Conservation (phyloP, 495 filamentous ascomycete species). For the Oleoguttula mirabilis region DNA sequence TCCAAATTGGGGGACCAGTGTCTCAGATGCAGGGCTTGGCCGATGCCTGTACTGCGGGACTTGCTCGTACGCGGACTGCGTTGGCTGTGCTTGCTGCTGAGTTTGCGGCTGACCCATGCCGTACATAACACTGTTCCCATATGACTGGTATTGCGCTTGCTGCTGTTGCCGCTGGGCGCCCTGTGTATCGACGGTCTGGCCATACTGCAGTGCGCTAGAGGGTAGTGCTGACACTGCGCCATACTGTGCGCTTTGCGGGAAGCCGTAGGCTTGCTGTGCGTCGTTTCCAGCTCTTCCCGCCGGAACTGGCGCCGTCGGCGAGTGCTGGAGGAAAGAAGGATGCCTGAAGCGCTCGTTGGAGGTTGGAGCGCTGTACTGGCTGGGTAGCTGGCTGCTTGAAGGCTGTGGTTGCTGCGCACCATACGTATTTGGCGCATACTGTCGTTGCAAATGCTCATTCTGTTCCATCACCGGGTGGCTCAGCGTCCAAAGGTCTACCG, state of each 20-base stretch:
- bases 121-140: constrained; percentile 64
- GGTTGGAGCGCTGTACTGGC: constrained; percentile 23
- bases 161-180: constrained; percentile 23
- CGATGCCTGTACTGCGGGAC: constrained; percentile 67
- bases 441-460: constrained; percentile 31
- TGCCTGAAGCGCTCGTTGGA: constrained; percentile 28
- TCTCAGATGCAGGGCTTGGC: constrained; percentile 70
- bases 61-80: constrained; percentile 61
- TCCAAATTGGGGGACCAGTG: constrained; percentile 57
- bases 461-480: constrained; percentile 31
- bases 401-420: constrained; percentile 20
- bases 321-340: constrained; percentile 21
- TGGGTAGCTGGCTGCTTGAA: constrained; percentile 13
- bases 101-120: constrained; percentile 46
- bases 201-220: constrained; percentile 41
- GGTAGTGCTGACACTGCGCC: constrained; percentile 37
- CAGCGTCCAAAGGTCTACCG: constrained; percentile 15
- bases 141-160: constrained; percentile 39
- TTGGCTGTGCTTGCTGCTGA: constrained; percentile 34
- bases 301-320: constrained; percentile 23
- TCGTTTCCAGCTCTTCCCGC: constrained; percentile 32
- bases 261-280: constrained; percentile 38
- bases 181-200: constrained; percentile 38
- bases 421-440: constrained; percentile 25
- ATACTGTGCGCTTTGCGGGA: constrained; percentile 44